A percentile compares a stretch with the other conserved stretches of the same genome.
Evolutionary conservation across 805 yeast species (phyloP).

Genomic region (Yarrowia sp.): DNA sequence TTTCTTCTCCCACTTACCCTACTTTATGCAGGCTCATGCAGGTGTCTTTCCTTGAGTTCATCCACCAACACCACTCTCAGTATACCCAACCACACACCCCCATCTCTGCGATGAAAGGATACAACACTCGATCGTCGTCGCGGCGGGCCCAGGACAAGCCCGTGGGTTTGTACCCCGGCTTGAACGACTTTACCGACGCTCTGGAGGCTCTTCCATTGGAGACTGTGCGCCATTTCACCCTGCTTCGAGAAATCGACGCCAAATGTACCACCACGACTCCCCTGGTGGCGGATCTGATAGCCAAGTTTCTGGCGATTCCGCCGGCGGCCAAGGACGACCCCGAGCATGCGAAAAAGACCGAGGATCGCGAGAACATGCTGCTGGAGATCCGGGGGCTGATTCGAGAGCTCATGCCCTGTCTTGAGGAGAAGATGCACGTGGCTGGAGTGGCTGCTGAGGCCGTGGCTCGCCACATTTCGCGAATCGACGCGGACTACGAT

Average conservation of each 20-base stretch:
- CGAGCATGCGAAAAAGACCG: conserved; percentile 39
- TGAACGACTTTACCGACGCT: conserved; percentile 90
- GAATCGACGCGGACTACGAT: conserved; percentile 83
- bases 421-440: conserved; percentile 97
- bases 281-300: conserved; percentile 62
- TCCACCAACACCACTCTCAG: neutral
- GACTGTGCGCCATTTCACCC: conserved; percentile 81
- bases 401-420: conserved; percentile 82
- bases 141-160: conserved; percentile 24
- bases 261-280: conserved; percentile 84
- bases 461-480: conserved; percentile 66
- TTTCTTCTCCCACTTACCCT: conserved; percentile 2
- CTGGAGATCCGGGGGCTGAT: conserved; percentile 54
- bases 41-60: neutral
- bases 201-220: conserved; percentile 89
- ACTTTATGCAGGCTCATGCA: conserved; percentile 23
- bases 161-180: conserved; percentile 67
- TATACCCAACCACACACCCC: neutral
- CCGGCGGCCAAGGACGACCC: conserved; percentile 29
- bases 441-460: conserved; percentile 88
- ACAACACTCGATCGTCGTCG: conserved; percentile 36
- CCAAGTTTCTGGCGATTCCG: conserved; percentile 55
- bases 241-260: conserved; percentile 92
- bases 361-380: conserved; percentile 47
- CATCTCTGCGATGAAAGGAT: conserved; percentile 8